Percentiles rank a stretch among this genome's conserved stretches.
Evolutionary conservation across 495 filamentous ascomycete species (phyloP).

Genomic region (Sporormia fimetaria): DNA sequence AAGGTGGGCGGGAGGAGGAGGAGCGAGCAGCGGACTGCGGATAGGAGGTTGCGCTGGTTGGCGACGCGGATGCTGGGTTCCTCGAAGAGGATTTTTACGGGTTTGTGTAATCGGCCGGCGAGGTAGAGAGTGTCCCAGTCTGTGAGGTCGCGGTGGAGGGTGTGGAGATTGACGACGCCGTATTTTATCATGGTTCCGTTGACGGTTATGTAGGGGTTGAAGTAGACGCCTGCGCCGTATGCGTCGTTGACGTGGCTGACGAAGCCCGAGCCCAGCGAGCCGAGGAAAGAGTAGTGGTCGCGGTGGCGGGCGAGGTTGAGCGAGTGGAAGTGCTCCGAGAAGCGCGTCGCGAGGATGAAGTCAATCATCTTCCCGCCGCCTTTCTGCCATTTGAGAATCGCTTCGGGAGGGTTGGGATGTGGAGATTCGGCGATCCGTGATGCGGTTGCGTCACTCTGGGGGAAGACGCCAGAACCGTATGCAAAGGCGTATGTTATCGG

Average conservation of each 20-base stretch:
- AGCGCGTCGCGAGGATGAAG: slow-evolving; percentile 91
- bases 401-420: slow-evolving; percentile 65
- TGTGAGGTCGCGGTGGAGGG: slow-evolving; percentile 70
- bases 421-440: slow-evolving; percentile 43
- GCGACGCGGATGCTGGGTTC: slow-evolving; percentile 81
- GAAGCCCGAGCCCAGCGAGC: slow-evolving; percentile 70
- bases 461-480: slow-evolving; percentile 93
- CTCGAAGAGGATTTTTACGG: slow-evolving; percentile 92
- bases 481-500: slow-evolving; percentile 94
- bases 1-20: slow-evolving; percentile 73
- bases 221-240: slow-evolving; percentile 90
- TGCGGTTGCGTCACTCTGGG: slow-evolving; percentile 45
- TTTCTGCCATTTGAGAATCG: slow-evolving; percentile 69
- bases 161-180: slow-evolving; percentile 85
- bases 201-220: slow-evolving; percentile 91
- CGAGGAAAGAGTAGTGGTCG: slow-evolving; percentile 81
- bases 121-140: slow-evolving; percentile 90
- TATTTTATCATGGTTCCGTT: slow-evolving; percentile 97
- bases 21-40: slow-evolving; percentile 79
- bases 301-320: slow-evolving; percentile 80
- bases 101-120: slow-evolving; percentile 89
- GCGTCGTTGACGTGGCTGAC: slow-evolving; percentile 76
- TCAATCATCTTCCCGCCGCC: slow-evolving; percentile 93
- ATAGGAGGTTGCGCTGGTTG: slow-evolving; percentile 89
- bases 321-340: slow-evolving; percentile 94